Evolutionary conservation across 305 asterid species (phyloP).

Genomic region (Fraxinus velutina): DNA sequence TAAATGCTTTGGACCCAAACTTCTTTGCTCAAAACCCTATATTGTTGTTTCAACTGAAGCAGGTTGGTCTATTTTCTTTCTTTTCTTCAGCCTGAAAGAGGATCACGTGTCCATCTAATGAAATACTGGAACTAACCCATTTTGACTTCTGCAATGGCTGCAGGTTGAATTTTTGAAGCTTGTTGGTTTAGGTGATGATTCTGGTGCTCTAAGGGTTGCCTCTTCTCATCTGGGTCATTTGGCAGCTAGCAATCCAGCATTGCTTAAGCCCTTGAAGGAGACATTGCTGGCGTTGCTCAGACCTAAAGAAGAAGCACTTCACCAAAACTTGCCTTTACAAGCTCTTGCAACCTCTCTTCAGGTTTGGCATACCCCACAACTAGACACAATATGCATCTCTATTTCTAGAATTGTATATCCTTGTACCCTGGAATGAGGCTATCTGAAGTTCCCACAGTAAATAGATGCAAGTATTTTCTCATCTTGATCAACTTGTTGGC

Average conservation of each 20-base stretch:
- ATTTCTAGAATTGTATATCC: neutral
- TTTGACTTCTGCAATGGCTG: slow-evolving; percentile 23
- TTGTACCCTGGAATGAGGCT: neutral
- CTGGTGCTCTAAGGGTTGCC: slow-evolving; percentile 77
- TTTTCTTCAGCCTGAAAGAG: neutral
- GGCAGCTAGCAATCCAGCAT: slow-evolving; percentile 66
- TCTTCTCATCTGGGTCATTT: slow-evolving; percentile 87
- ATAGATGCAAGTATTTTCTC: neutral
- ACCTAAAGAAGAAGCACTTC: slow-evolving; percentile 63
- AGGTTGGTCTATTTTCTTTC: slow-evolving; percentile 41
- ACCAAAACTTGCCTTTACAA: slow-evolving; percentile 53
- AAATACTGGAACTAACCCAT: slow-evolving; percentile 11
- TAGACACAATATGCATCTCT: neutral
- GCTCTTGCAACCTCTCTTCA: slow-evolving; percentile 91
- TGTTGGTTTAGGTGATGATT: slow-evolving; percentile 64
- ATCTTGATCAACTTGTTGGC: neutral
- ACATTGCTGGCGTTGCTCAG: slow-evolving; percentile 73
- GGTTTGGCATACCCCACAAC: slow-evolving; percentile 39
- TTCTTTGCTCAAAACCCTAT: slow-evolving; percentile 68
- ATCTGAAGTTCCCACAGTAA: neutral
- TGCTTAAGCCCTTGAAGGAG: slow-evolving; percentile 86
- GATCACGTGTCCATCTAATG: neutral
- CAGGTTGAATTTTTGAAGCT: slow-evolving; percentile 93
- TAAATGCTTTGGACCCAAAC: slow-evolving; percentile 63
- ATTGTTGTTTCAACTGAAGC: slow-evolving; percentile 84